These are phyloP conservation scores for Fusarium proliferatum DNA, from an alignment of 2,329 filamentous ascomycete species.

Conservation along the genomic window DNA sequence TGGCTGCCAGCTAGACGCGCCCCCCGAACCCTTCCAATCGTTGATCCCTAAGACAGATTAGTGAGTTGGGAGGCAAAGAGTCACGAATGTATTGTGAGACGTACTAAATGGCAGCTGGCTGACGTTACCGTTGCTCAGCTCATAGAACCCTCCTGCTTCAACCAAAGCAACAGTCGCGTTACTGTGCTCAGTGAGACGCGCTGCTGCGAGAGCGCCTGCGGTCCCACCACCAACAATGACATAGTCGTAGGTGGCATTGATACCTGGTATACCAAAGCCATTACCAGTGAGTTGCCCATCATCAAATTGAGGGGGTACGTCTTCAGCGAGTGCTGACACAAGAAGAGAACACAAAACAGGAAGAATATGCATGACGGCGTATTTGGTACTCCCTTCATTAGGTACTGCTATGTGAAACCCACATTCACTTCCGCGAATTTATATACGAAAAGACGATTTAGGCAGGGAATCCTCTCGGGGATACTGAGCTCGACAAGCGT, in stretches of 20 bases:
- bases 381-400: neutral
- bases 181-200: neutral
- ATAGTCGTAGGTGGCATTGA: slow-evolving; percentile 17
- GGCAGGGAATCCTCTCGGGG: rapidly evolving
- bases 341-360: neutral
- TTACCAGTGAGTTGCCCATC: slow-evolving; percentile 11
- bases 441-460: neutral
- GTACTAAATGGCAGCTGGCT: neutral
- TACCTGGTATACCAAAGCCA: slow-evolving; percentile 15
- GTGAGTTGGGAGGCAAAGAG: no score
- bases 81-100: neutral
- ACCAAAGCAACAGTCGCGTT: neutral
- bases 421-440: neutral
- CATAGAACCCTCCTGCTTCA: slow-evolving; percentile 1
- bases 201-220: neutral
- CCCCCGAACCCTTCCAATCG: neutral
- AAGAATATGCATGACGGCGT: neutral
- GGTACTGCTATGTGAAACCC: neutral
- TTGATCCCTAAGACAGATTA: neutral
- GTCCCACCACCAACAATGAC: neutral
- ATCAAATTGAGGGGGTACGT: slow-evolving; percentile 11
- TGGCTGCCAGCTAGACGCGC: neutral
- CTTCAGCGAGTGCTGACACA: slow-evolving; percentile 4
- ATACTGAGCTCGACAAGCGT: neutral
- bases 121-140: slow-evolving; percentile 1